Evolutionary conservation across 495 filamentous ascomycete species (phyloP).

Genomic region (Cudoniella acicularis): DNA sequence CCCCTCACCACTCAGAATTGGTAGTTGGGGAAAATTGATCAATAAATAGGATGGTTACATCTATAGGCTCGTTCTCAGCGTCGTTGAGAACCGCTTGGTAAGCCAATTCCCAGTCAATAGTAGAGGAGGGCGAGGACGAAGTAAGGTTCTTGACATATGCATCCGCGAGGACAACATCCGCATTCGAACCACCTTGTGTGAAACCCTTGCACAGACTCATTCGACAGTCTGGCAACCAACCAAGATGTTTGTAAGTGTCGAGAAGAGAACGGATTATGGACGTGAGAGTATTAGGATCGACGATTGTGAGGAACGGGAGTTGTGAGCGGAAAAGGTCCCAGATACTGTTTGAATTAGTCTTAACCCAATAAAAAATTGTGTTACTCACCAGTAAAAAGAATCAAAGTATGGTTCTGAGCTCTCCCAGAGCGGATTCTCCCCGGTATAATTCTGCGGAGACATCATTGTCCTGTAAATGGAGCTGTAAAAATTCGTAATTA

Average conservation of each 20-base stretch:
- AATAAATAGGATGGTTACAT: too few species aligned
- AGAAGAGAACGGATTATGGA: slow-evolving; percentile 67
- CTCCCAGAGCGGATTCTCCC: slow-evolving; percentile 70
- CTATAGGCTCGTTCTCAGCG: slow-evolving; percentile 38
- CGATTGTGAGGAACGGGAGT: slow-evolving; percentile 64
- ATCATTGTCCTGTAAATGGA: slow-evolving; percentile 68
- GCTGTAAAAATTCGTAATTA: slow-evolving; percentile 63
- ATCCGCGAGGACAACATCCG: slow-evolving; percentile 60
- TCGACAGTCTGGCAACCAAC: slow-evolving; percentile 23
- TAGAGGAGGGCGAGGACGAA: slow-evolving; percentile 64
- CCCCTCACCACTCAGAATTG: too few species aligned
- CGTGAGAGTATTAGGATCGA: slow-evolving; percentile 60
- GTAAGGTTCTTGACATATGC: slow-evolving; percentile 55
- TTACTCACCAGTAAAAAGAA: slow-evolving; percentile 52
- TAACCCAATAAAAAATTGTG: neutral
- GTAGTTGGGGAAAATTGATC: too few species aligned
- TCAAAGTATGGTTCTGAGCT: slow-evolving; percentile 74
- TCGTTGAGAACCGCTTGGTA: slow-evolving; percentile 72
- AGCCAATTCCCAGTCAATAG: slow-evolving; percentile 66
- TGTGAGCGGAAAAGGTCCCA: slow-evolving; percentile 73
- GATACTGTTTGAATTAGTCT: slow-evolving; percentile 59
- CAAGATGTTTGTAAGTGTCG: slow-evolving; percentile 60
- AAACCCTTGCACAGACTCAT: slow-evolving; percentile 63
- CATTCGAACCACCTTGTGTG: slow-evolving; percentile 76
- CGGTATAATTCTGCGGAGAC: slow-evolving; percentile 73